Evolutionary conservation across 768 basidiomycete genomes (phyloP).

Genomic region (Mycena crocata): DNA sequence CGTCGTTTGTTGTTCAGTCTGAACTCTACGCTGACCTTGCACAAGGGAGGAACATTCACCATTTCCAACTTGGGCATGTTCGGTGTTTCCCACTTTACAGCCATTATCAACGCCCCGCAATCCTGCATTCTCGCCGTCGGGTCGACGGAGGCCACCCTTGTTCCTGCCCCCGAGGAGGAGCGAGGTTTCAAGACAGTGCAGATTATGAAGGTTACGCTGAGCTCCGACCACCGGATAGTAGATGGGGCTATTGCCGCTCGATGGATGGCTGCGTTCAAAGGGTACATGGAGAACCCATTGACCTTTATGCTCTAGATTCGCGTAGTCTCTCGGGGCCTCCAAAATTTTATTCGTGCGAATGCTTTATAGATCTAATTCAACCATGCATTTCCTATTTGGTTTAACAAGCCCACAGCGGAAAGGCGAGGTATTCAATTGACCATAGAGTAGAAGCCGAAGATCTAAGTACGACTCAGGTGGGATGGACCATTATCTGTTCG

Average conservation of each 20-base stretch:
- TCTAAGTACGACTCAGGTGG: slow-evolving; percentile 58
- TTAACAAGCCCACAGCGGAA: too few relatives aligned
- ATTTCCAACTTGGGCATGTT: slow-evolving; percentile 99
- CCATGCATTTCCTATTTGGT: neutral
- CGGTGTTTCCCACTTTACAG: slow-evolving; percentile 94
- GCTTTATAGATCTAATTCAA: slow-evolving; percentile 28
- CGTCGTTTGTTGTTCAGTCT: slow-evolving; percentile 23
- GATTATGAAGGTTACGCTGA: slow-evolving; percentile 96
- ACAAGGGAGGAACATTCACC: slow-evolving; percentile 95
- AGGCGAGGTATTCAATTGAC: slow-evolving; percentile 54
- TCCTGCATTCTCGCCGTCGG: slow-evolving; percentile 98
- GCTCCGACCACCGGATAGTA: slow-evolving; percentile 94
- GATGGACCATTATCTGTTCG: slow-evolving; percentile 61
- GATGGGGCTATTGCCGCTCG: slow-evolving; percentile 96
- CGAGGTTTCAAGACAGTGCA: slow-evolving; percentile 94
- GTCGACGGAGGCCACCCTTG: slow-evolving; percentile 84
- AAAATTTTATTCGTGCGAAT: slow-evolving; percentile 19
- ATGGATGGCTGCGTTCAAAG: slow-evolving; percentile 95
- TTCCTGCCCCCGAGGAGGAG: slow-evolving; percentile 89
- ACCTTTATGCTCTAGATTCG: slow-evolving; percentile 90
- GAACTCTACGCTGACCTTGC: neutral
- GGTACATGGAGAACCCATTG: slow-evolving; percentile 95
- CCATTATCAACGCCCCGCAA: slow-evolving; percentile 99
- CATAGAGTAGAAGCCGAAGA: slow-evolving; percentile 39
- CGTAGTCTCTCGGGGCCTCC: neutral